Percentiles rank a stretch among this genome's conserved stretches.
Evolutionary conservation across 176 grass and related monocot genomes (phyloP).

Genomic region (Zoysia pacifica): DNA sequence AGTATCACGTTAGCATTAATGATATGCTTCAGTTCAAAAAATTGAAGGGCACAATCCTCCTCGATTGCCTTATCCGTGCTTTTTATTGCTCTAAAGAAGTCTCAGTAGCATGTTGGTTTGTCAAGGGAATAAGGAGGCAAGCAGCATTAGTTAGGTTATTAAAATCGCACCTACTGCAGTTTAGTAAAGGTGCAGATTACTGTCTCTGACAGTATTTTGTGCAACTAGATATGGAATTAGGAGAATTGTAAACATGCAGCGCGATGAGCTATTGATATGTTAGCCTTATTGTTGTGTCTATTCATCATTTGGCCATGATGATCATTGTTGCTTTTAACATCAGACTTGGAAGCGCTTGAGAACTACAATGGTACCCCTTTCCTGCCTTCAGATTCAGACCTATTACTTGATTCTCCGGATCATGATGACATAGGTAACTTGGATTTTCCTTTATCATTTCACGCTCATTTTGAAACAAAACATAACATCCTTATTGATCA

Average conservation of each 20-base stretch:
- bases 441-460: not conserved
- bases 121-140: not conserved
- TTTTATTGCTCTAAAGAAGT: not conserved
- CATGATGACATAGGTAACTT: conserved; percentile 88
- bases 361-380: conserved; percentile 88
- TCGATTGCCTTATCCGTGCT: not conserved
- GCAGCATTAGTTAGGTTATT: conserved; percentile 9
- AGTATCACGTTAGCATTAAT: not conserved
- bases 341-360: conserved; percentile 87
- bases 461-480: not conserved
- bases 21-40: not conserved
- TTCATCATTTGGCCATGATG: not conserved
- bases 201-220: not conserved
- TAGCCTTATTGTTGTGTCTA: not conserved
- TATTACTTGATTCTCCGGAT: conserved; percentile 85
- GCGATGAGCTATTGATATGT: not conserved
- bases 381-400: conserved; percentile 85
- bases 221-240: not conserved
- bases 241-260: not conserved
- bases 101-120: not conserved
- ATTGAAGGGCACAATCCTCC: not conserved
- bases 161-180: not conserved
- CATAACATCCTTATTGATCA: not conserved
- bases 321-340: conserved; percentile 17
- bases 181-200: not conserved